Percentiles rank a stretch among this genome's conserved stretches.
These are phyloP conservation scores for Darksidea phi DNA, from an alignment of 495 filamentous ascomycete species.

Conservation along the genomic window DNA sequence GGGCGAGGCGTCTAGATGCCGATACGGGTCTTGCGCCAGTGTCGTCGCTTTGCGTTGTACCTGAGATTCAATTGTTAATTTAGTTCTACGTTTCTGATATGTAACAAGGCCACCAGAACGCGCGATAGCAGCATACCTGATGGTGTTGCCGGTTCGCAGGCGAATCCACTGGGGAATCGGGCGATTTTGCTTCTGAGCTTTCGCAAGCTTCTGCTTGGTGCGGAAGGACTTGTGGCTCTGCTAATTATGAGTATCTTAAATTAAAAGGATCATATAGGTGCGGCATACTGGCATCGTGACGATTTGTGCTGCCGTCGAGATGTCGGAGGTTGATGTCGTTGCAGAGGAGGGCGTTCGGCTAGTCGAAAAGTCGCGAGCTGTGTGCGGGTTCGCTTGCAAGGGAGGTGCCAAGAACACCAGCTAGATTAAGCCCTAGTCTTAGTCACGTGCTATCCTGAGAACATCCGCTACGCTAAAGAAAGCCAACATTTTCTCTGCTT, in stretches of 20 bases:
- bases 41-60: constrained; percentile 99
- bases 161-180: constrained; percentile 99
- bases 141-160: constrained; percentile 96
- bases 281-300: constrained; percentile 31
- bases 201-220: constrained; percentile 99
- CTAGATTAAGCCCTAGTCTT: too few species aligned
- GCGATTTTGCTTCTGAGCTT: constrained; percentile 98
- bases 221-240: constrained; percentile 98
- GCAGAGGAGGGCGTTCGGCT: constrained; percentile 1
- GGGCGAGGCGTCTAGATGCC: constrained; percentile 71
- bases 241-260: constrained; percentile 2
- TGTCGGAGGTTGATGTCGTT: constrained; percentile 10
- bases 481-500: too few species aligned
- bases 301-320: constrained; percentile 15
- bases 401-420: too few species aligned
- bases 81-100: neutral
- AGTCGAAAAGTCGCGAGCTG: neutral
- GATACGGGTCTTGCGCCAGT: constrained; percentile 99
- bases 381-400: neutral
- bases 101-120: neutral
- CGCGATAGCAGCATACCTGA: constrained; percentile 64
- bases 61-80: constrained; percentile 49
- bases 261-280: neutral
- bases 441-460: too few species aligned
- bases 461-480: too few species aligned